Base-by-base conservation (phyloP, 2,329 filamentous ascomycete genomes). In the Colletotrichum cordylinicola region DNA sequence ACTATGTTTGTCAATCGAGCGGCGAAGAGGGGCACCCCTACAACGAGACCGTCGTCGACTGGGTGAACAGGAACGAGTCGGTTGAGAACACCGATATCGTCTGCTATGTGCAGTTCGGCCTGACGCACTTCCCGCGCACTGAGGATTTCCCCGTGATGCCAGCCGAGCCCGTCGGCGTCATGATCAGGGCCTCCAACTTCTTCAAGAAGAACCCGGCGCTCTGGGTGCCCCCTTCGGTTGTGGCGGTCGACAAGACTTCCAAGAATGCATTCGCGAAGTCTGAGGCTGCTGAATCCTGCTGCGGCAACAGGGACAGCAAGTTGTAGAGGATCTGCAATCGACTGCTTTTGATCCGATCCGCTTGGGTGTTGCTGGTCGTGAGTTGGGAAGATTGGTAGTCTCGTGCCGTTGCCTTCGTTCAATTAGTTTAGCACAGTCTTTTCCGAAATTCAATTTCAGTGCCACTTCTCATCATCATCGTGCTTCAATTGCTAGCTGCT, bases 91-190 rank as follows among this genome's bases (percentile, higher is more conserved):
- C 88, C 5, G 90, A 92, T 79, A 84, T 92, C 18, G 90, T 92
- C 4, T 84, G 90, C 65, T 92, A 87, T 75, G 82, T 91, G n/a
- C 90, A 92, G 79, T 90, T 91, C 52, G 82, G 82, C 29, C 87
- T 92, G 73, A 92, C 90, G 35, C 90, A 92, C 76, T 86, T 91
- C 72, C 87, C 88, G 0, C 82, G 88, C 39, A 86, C 88, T 7
- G 90, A 92, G 81, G 90, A 91, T 79, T 91, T 91, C 82, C 89
- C 89, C 0, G 86, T 91, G 60, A 91, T 91, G 90, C 90, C 90
- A 1, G 88, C 86, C 56, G 90, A 92, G 83, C 88, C 89, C 8
- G 84, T 91, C 70, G 86, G 84, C 68, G 85, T 90, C 13, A 85
- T 84, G 80, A 79, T 90, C 35, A 86, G 87, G 77, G 88, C 88